Evolutionary conservation across 441 rosid species (phyloP).

Genomic region (Manihot esculenta): DNA sequence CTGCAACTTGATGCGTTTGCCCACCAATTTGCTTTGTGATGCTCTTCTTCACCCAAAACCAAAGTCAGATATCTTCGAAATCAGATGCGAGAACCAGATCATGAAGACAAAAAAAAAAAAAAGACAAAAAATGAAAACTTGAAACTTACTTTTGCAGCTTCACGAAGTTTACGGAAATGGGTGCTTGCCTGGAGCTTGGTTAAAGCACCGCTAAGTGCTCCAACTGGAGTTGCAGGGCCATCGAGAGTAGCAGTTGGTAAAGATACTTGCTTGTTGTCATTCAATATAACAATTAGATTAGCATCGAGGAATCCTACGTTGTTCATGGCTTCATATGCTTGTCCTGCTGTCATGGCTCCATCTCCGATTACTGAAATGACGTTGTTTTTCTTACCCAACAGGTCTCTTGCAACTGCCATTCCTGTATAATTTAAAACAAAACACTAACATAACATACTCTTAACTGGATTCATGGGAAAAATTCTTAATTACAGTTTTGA

Average conservation of each 20-base stretch:
- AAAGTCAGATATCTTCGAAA: slow-evolving; percentile 14
- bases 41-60: slow-evolving; percentile 32
- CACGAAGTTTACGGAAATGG: slow-evolving; percentile 63
- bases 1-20: slow-evolving; percentile 58
- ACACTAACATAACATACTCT: too few relatives aligned
- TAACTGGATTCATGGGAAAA: background rate
- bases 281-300: slow-evolving; percentile 55
- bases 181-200: slow-evolving; percentile 60
- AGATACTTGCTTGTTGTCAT: slow-evolving; percentile 76
- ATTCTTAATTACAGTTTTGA: background rate
- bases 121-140: background rate
- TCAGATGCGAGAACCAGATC: background rate
- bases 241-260: slow-evolving; percentile 77
- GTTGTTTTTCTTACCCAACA: slow-evolving; percentile 53
- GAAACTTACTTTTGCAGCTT: slow-evolving; percentile 56
- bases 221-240: slow-evolving; percentile 74
- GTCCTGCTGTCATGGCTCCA: slow-evolving; percentile 86
- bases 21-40: slow-evolving; percentile 59
- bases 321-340: slow-evolving; percentile 78
- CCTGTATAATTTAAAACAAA: slow-evolving; percentile 29
- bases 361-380: slow-evolving; percentile 81
- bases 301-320: slow-evolving; percentile 73
- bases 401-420: slow-evolving; percentile 71
- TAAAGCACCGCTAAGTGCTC: slow-evolving; percentile 61
- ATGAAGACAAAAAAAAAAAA: background rate